Percentiles rank a stretch among this genome's conserved stretches.
Evolutionary conservation across 2,329 filamentous ascomycete species (phyloP).

Genomic region (Xylaria multiplex): DNA sequence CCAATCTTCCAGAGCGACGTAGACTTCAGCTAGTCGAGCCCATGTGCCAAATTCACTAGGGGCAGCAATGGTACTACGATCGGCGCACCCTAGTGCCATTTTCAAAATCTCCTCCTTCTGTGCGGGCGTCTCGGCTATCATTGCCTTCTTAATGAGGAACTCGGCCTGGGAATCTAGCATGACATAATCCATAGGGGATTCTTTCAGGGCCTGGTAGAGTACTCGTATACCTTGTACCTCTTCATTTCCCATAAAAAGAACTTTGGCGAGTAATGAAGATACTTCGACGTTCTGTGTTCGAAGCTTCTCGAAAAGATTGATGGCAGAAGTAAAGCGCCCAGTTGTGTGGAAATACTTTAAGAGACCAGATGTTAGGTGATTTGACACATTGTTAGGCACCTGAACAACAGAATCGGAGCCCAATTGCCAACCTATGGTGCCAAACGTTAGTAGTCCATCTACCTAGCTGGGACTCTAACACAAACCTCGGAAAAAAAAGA

Average conservation of each 20-base stretch:
- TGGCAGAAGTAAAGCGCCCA: constrained; percentile 91
- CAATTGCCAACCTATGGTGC: constrained; percentile 80
- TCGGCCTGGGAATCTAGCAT: constrained; percentile 94
- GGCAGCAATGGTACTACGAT: constrained; percentile 92
- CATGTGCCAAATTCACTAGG: constrained; percentile 98
- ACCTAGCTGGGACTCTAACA: background rate
- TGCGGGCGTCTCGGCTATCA: constrained; percentile 62
- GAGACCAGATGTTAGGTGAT: constrained; percentile 92
- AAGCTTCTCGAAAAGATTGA: constrained; percentile 97
- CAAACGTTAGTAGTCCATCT: constrained; percentile 19
- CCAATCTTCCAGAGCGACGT: constrained; percentile 94
- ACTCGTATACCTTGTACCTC: constrained; percentile 94
- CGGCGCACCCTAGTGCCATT: constrained; percentile 91
- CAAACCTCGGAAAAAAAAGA: constrained; percentile 91
- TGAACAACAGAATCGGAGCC: constrained; percentile 97
- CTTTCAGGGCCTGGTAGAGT: constrained; percentile 86
- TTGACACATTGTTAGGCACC: constrained; percentile 95
- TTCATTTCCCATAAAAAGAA: constrained; percentile 93
- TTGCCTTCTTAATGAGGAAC: constrained; percentile 87
- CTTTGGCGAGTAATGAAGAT: constrained; percentile 88
- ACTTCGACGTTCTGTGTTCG: constrained; percentile 91
- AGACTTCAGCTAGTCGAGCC: constrained; percentile 92
- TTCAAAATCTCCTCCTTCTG: constrained; percentile 75
- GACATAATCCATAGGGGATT: constrained; percentile 97
- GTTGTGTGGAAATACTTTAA: constrained; percentile 96